Base-by-base conservation (phyloP, 805 yeast species). In the Kodamaea fukazawae region DNA sequence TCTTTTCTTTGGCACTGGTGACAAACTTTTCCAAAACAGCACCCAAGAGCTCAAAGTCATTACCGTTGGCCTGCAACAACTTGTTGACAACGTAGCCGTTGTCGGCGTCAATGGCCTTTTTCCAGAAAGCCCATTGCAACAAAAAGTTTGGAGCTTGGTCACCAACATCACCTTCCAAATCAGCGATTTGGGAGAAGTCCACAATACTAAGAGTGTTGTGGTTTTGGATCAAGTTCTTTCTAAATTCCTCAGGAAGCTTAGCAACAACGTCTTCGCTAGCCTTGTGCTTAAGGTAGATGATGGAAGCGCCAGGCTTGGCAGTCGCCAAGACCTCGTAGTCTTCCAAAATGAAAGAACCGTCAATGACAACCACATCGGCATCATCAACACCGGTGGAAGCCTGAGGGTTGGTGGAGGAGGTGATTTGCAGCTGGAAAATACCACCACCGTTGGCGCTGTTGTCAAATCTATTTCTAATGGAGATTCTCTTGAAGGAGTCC, bases 51-150 rank as follows among this genome's bases (percentile, higher is more conserved):
- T 89, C 96, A 44, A 87, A 85, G 47, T 82, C 88, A 37, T 83
- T 75, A 36, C 95, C 93, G 45, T 84, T 83, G 11, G 93, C 81
- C 58, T 83, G 86, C 63, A 83, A 78, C 51, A 88, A 77, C 58
- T 83, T 82, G 61, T 86, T 80, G 44, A 86, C 88, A 48, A 84
- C 72, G 26, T 81, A 80, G 35, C 81, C 82, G 25, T 74, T 75
- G 32, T 79, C 70, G 29, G 73, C 73, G 11, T 88, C 86, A 46
- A 73, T 77, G 6, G 85, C 76, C 31, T 74, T 67, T 44, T 75
- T 74, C 95, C 96, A 88, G 70, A 87, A 83, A 0, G 82, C 86
- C 30, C 83, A 77, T 65, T 89, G 96, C 42, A 78, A 65, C 36
- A 88, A 87, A 59, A 89, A 82, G 28, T 80, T 74, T 6, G 50